Base-by-base conservation (phyloP, 2,329 filamentous ascomycete species). In the Cephalotrichum gorgonifer region DNA sequence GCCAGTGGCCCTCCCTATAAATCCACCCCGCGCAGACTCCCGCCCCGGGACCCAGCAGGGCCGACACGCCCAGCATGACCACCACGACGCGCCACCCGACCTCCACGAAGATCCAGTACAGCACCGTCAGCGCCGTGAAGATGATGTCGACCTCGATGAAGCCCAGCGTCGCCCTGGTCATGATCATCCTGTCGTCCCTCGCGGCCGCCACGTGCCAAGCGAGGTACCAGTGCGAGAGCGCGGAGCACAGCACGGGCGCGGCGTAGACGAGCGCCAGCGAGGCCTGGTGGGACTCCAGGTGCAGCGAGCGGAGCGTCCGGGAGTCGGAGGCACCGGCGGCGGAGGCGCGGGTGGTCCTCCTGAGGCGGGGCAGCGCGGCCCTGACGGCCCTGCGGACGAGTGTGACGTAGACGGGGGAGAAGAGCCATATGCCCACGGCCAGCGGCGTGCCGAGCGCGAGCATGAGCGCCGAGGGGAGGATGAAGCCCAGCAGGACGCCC, bases 101-200 rank as follows among this genome's bases (percentile, higher is more conserved):
- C 58, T 78, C 75, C 15, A 73, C 70, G 35, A 76, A 58, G 30
- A 77, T 60, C 74, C 74, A 78, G 57, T 77, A 78, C 28, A 76
- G 53, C 4, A 75, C 68, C 1, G 74, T 75, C 54, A 70, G 59
- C 2, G 60, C 63, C 42, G 75, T 62, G 52, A 71, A 74, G 23
- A 67, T 58, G 6, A 64, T 53, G 52, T 78, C 67, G 43, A 78
- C 67, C 56, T 70, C 65, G 48, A 78, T 65, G 47, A 75, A 71
- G 43, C 60, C 61, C 45, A 71, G 57, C 0, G 66, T 67, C 12
- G 70, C 67, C 31, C 67, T 65, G n/a, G 75, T 76, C 67, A 76
- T 67, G 54, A 75, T 68, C 43, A 64, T 64, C 31, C 72, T 63
- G 54, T 77, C 72, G 44, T 76, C 72, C 7, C 54, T 51, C 9